Percentiles rank a stretch among this genome's conserved stretches.
phyloP scores from a whole-genome alignment of 1,139 yeast species.

The Taphrina wiesneri region DNA sequence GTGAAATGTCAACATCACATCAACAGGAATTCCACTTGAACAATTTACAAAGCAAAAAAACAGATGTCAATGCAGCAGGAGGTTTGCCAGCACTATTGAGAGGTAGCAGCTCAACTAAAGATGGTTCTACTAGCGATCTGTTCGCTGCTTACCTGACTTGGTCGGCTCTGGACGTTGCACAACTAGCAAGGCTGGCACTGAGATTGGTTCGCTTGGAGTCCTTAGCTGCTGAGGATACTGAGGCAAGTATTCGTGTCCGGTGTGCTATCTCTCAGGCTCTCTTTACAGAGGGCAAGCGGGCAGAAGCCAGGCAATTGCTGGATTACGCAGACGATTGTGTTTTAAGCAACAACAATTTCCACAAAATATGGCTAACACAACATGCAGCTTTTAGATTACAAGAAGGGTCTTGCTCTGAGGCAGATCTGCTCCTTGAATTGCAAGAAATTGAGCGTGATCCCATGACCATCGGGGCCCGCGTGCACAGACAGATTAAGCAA shows the following conservation, averaged over 20 bases:
- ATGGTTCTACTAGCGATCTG: neutral
- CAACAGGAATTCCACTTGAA: no score
- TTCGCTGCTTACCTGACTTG: neutral
- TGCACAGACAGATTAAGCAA: neutral
- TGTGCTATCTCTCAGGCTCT: conserved; percentile 1
- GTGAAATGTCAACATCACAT: no score
- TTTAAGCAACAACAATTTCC: neutral
- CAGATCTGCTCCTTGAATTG: conserved; percentile 5
- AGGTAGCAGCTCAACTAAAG: neutral
- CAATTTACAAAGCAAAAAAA: no score
- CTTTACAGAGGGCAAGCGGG: neutral
- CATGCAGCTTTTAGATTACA: conserved; percentile 3
- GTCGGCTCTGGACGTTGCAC: neutral
- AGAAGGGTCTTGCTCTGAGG: neutral
- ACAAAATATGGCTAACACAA: conserved; percentile 4
- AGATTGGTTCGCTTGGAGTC: neutral
- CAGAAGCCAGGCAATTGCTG: conserved; percentile 3
- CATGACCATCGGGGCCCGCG: conserved; percentile 4
- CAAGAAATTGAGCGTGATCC: conserved; percentile 16
- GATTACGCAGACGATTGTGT: neutral
- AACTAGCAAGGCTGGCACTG: neutral
- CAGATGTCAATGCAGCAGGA: no score
- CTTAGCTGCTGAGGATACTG: neutral
- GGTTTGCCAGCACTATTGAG: neutral
- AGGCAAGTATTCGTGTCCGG: neutral